Percentiles rank a stretch among this genome's conserved stretches.
Conservation (phyloP, 495 filamentous ascomycete genomes). For the Thermochaetoides thermophila region DNA sequence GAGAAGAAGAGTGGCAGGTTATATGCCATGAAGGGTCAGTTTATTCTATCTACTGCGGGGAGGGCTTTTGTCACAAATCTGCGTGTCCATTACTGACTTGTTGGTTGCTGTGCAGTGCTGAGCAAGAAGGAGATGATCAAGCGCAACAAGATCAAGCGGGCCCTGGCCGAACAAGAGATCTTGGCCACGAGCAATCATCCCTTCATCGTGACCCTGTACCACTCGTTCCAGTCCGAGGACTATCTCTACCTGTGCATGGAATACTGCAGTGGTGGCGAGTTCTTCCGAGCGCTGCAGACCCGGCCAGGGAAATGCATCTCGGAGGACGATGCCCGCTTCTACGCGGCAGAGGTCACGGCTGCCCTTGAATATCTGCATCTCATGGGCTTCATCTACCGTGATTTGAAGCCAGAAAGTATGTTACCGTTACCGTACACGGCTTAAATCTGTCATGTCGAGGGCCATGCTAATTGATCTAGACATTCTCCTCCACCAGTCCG, state of each 20-base stretch:
- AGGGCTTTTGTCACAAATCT: no score
- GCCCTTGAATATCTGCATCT: slow-evolving; percentile 93
- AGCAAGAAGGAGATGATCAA: slow-evolving; percentile 99
- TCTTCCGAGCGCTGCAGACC: slow-evolving; percentile 93
- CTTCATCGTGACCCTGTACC: slow-evolving; percentile 95
- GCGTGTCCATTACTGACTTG: no score
- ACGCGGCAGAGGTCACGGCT: slow-evolving; percentile 95
- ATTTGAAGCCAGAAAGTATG: slow-evolving; percentile 95
- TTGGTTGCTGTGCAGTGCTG: slow-evolving; percentile 44
- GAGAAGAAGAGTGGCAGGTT: slow-evolving; percentile 92
- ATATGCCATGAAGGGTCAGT: slow-evolving; percentile 94
- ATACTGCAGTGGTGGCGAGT: slow-evolving; percentile 96
- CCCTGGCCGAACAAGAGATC: slow-evolving; percentile 94
- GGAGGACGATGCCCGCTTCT: slow-evolving; percentile 94
- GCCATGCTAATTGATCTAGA: no score
- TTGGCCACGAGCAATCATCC: slow-evolving; percentile 96
- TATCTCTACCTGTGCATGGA: slow-evolving; percentile 99
- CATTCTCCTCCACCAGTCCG: slow-evolving; percentile 93
- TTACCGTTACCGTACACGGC: no score
- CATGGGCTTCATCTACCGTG: slow-evolving; percentile 98
- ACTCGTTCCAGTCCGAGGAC: slow-evolving; percentile 98
- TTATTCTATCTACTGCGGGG: no score
- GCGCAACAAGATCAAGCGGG: slow-evolving; percentile 98
- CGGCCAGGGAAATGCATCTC: slow-evolving; percentile 91
- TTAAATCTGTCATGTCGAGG: no score